Base-by-base conservation (phyloP, 2,329 filamentous ascomycete genomes). In the Thielaviopsis punctulata region DNA sequence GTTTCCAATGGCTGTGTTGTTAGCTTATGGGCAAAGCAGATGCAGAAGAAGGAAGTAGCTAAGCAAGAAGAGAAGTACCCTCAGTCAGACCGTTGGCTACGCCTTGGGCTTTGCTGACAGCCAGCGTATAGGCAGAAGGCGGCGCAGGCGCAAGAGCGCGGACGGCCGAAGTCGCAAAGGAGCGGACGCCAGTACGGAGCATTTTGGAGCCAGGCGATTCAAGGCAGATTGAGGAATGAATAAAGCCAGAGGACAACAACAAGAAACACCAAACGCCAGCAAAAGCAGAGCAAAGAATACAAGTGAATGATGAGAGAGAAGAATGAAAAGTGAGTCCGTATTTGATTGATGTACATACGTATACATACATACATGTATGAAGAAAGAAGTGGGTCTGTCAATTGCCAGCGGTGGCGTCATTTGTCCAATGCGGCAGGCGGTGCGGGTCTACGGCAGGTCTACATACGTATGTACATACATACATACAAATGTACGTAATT, bases 1-100 rank as follows among this genome's bases (percentile, higher is more conserved):
- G 68, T 96, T 96, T 58, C 92, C 92, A 69, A 98, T 96, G 52
- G 92, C 92, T 95, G 58, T 27, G 6, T 10, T 12, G 19, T 43
- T 23, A 43, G 22, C 30, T 15, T n/a, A 33, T 15, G 21, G 33
- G 49, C 30, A 41, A 51, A 19, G 27, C 12, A 36, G 30, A 25
- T 15, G n/a, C 2, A 48, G 46, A 2, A 43, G 53, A 4, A 18
- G 41, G 41, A 15, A 13, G 4, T 15, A n/a, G 18, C 2, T n/a
- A 22, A 39, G 41, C 33, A 13, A 44, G 30, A 44, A 19, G 22
- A 22, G n/a, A 56, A 68, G 56, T 75, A 92, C 87, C 88, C 71
- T 85, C 87, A 52, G 86, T 80, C 59, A 95, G 74, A 46, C 86
- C 82, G 63, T 82, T 77, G 48, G 86, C 81, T 54, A 86, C 69